Evolutionary conservation across 495 filamentous ascomycete species (phyloP).

Genomic region (Clohesyomyces aquaticus): DNA sequence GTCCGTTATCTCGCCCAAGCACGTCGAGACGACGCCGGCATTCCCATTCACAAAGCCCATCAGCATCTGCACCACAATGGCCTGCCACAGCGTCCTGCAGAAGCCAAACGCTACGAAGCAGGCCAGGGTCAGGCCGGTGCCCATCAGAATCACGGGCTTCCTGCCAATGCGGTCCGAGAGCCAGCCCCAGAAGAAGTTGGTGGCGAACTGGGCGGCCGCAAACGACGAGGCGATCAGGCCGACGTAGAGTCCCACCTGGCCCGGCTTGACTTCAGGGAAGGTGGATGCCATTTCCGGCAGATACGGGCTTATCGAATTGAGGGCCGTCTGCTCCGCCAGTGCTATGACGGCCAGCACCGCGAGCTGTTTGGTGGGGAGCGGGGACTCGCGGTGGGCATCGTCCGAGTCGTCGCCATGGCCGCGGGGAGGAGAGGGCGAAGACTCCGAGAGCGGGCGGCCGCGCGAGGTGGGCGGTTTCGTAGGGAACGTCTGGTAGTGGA

Average conservation of each 20-base stretch:
- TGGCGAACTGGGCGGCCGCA: constrained; percentile 86
- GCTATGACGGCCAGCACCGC: constrained; percentile 84
- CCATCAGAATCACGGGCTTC: constrained; percentile 88
- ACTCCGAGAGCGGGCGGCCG: constrained; percentile 57
- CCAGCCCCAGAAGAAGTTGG: constrained; percentile 94
- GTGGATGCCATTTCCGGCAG: constrained; percentile 86
- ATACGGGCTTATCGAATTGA: constrained; percentile 97
- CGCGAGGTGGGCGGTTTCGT: constrained; percentile 84
- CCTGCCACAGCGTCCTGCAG: constrained; percentile 77
- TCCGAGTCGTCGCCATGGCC: constrained; percentile 36
- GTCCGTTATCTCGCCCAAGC: constrained; percentile 93
- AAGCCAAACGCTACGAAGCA: constrained; percentile 91
- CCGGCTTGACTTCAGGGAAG: constrained; percentile 76
- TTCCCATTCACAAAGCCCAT: constrained; percentile 97
- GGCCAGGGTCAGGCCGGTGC: constrained; percentile 75
- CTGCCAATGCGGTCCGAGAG: constrained; percentile 86
- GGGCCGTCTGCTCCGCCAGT: constrained; percentile 89
- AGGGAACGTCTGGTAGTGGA: constrained; percentile 93
- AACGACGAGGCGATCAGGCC: constrained; percentile 88
- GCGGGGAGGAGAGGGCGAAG: constrained; percentile 42
- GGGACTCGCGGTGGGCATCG: constrained; percentile 54
- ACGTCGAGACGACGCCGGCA: constrained; percentile 83
- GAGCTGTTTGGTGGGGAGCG: constrained; percentile 82
- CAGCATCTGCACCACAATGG: constrained; percentile 78
- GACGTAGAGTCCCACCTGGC: constrained; percentile 82